Conservation (phyloP, 2,329 filamentous ascomycete species). For the Teratosphaeria zuluensis region DNA sequence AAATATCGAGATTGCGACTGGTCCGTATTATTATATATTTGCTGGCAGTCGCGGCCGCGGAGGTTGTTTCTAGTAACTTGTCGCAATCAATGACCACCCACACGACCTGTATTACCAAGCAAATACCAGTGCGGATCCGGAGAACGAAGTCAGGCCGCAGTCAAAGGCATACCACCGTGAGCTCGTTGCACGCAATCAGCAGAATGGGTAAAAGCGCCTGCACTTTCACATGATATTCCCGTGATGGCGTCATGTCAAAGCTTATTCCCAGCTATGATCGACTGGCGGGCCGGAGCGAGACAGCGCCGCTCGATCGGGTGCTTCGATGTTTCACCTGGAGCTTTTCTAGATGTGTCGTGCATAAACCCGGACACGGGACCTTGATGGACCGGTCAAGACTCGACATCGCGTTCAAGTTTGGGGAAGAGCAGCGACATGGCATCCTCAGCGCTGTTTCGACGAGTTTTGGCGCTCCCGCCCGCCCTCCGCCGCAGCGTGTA, state of each 20-base stretch:
- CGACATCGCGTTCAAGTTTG: neutral
- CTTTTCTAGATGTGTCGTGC: too few species aligned
- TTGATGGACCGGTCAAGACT: neutral
- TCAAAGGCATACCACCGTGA: neutral
- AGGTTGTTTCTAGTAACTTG: neutral
- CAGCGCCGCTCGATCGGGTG: neutral
- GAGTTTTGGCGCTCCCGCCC: conserved; percentile 20
- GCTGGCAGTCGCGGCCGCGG: neutral
- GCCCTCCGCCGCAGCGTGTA: conserved; percentile 17
- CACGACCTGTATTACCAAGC: neutral
- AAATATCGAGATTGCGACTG: too few species aligned
- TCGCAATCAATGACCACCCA: neutral
- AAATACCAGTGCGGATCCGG: neutral
- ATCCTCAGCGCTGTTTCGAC: conserved; percentile 1
- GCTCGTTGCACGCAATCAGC: neutral
- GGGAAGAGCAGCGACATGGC: neutral
- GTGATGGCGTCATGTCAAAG: neutral
- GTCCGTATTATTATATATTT: too few species aligned
- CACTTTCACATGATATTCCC: neutral
- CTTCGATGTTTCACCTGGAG: too few species aligned
- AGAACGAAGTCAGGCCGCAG: neutral
- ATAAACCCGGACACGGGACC: too few species aligned
- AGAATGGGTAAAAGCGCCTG: neutral
- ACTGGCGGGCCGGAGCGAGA: neutral
- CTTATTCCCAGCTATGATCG: neutral